Evolutionary conservation across 257 asterid genomes (phyloP).

Genomic region (Solanum neorickii): DNA sequence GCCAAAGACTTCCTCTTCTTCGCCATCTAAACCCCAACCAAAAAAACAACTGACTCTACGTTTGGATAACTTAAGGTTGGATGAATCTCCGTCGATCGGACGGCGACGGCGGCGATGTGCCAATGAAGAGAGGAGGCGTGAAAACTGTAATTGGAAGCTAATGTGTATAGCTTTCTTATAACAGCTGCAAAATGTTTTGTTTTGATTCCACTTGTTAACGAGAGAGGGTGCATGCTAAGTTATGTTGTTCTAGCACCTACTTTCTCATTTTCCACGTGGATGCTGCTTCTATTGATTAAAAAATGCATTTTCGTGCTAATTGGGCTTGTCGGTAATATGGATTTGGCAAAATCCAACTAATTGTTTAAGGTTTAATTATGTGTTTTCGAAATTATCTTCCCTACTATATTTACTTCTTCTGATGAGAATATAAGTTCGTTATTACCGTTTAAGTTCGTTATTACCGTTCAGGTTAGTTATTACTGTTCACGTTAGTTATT

Average conservation of each 20-base stretch:
- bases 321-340: not conserved
- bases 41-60: not conserved
- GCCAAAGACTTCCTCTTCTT: slow-evolving; percentile 10
- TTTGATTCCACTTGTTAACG: not conserved
- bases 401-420: too few species aligned
- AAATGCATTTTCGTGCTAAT: not conserved
- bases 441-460: too few species aligned
- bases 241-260: not conserved
- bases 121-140: not conserved
- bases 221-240: slow-evolving; percentile 2
- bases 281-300: too few species aligned
- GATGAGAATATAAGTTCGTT: too few species aligned
- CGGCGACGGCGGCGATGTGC: not conserved
- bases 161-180: not conserved
- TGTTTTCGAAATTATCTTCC: not conserved
- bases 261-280: not conserved
- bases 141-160: not conserved
- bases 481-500: too few species aligned
- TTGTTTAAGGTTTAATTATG: not conserved
- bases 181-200: not conserved
- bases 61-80: not conserved
- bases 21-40: not conserved
- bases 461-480: too few species aligned
- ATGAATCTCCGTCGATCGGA: not conserved
- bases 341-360: not conserved